phyloP scores from a whole-genome alignment of 371 early-diverging fungal species.

The Funneliformis caledonium region DNA sequence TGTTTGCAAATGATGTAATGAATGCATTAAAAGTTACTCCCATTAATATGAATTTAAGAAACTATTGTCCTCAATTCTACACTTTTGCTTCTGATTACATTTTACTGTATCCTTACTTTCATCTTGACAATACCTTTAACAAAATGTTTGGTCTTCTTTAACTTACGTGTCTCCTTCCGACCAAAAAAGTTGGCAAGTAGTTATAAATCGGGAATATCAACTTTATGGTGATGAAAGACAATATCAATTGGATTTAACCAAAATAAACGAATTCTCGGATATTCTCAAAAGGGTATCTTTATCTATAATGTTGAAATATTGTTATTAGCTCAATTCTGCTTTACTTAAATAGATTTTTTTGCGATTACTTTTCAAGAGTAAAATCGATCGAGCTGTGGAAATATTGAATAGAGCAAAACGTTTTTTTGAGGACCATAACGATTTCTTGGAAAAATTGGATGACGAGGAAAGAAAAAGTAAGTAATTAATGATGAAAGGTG shows the following conservation, averaged over 20 bases:
- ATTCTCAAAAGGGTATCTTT: not conserved
- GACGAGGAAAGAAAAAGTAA: constrained; percentile 18
- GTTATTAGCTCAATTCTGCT: not conserved
- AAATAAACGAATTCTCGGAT: not conserved
- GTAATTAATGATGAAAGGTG: not conserved
- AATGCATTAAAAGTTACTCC: constrained; percentile 25
- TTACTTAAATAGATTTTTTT: not conserved
- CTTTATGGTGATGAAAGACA: not conserved
- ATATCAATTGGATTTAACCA: not conserved
- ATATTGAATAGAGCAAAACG: constrained; percentile 24
- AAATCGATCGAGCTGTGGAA: not conserved
- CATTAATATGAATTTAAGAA: constrained; percentile 1
- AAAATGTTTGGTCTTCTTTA: not conserved
- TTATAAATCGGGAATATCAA: not conserved
- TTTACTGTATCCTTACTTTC: constrained; percentile 8
- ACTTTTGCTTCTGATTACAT: not conserved
- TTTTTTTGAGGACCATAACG: constrained; percentile 17
- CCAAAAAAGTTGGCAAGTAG: not conserved
- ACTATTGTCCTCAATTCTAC: constrained; percentile 16
- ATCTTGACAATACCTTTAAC: not conserved
- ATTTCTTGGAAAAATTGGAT: constrained; percentile 18
- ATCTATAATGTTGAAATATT: not conserved
- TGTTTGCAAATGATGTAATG: constrained; percentile 1
- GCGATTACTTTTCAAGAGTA: not conserved
- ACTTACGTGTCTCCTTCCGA: too few species aligned